Conservation (phyloP, 2,329 filamentous ascomycete species). For the Fusarium sp. region DNA sequence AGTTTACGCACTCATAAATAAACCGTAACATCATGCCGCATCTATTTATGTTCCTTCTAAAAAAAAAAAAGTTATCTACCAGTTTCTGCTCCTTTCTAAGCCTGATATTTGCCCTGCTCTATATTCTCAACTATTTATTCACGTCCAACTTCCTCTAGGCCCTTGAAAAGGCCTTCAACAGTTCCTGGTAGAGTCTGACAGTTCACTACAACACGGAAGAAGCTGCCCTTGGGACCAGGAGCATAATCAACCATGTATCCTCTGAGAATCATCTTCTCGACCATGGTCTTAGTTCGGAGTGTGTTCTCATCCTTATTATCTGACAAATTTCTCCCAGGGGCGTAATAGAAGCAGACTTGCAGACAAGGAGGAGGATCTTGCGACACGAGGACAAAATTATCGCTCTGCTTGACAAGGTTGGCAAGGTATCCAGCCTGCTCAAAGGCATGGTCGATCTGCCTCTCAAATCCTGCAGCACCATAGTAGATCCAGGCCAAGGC, state of each 20-base stretch:
- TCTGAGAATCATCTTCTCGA: constrained; percentile 57
- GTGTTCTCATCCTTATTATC: constrained; percentile 60
- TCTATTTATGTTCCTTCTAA: neutral
- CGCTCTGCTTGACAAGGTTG: constrained; percentile 61
- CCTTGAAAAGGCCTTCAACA: constrained; percentile 64
- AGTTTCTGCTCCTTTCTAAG: neutral
- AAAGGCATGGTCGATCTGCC: constrained; percentile 79
- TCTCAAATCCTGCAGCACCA: constrained; percentile 77
- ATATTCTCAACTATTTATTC: constrained; percentile 17
- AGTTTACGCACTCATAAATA: too few species aligned
- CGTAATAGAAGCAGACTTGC: constrained; percentile 95
- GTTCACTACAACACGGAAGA: constrained; percentile 71
- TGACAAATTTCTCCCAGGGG: constrained; percentile 62
- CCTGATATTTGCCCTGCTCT: neutral
- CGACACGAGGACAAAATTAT: constrained; percentile 77
- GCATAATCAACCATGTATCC: constrained; percentile 73
- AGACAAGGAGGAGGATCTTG: constrained; percentile 85
- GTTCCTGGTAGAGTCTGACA: constrained; percentile 64
- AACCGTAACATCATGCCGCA: neutral
- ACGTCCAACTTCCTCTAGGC: constrained; percentile 60
- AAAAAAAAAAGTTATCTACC: neutral
- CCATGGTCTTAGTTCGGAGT: constrained; percentile 60
- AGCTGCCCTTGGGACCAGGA: constrained; percentile 65
- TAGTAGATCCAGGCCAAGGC: constrained; percentile 92
- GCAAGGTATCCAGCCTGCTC: constrained; percentile 77